Percentiles rank a stretch among this genome's conserved stretches.
phyloP scores from a whole-genome alignment of 495 filamentous ascomycete species.

The Penicillium macrosclerotiorum region DNA sequence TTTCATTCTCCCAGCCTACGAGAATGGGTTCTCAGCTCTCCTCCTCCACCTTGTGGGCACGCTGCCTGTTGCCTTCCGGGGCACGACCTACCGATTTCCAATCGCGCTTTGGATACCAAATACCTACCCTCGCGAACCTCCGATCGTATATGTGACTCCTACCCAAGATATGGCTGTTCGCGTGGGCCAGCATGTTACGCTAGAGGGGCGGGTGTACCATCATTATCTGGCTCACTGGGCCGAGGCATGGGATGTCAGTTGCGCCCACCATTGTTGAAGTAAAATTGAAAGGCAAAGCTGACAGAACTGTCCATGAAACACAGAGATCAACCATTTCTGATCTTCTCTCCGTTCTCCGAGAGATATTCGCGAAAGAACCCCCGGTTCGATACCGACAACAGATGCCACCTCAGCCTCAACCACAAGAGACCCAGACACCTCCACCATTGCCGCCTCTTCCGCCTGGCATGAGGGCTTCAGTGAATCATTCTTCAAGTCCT shows the following conservation, averaged over 20 bases:
- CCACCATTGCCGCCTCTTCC: slow-evolving; percentile 72
- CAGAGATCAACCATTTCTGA: slow-evolving; percentile 81
- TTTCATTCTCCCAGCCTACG: slow-evolving; percentile 61
- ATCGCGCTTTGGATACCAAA: slow-evolving; percentile 95
- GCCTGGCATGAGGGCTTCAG: slow-evolving; percentile 50
- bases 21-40: slow-evolving; percentile 82
- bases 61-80: slow-evolving; percentile 83
- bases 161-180: slow-evolving; percentile 85
- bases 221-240: slow-evolving; percentile 90
- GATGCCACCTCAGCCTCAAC: slow-evolving; percentile 31
- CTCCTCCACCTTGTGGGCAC: slow-evolving; percentile 85
- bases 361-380: slow-evolving; percentile 91
- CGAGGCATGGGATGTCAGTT: slow-evolving; percentile 85
- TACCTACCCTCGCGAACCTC: slow-evolving; percentile 80
- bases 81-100: slow-evolving; percentile 86
- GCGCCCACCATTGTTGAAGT: not conserved
- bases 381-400: slow-evolving; percentile 75
- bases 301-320: not conserved
- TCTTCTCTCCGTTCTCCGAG: slow-evolving; percentile 76
- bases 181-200: slow-evolving; percentile 90
- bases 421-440: slow-evolving; percentile 41
- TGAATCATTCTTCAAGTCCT: slow-evolving; percentile 9
- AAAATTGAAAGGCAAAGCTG: not conserved
- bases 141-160: slow-evolving; percentile 84
- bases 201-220: slow-evolving; percentile 93